Evolutionary conservation across 257 asterid genomes (phyloP), one percentile per base, ranked within the genome.

Genomic region (Capsicum chinense): DNA sequence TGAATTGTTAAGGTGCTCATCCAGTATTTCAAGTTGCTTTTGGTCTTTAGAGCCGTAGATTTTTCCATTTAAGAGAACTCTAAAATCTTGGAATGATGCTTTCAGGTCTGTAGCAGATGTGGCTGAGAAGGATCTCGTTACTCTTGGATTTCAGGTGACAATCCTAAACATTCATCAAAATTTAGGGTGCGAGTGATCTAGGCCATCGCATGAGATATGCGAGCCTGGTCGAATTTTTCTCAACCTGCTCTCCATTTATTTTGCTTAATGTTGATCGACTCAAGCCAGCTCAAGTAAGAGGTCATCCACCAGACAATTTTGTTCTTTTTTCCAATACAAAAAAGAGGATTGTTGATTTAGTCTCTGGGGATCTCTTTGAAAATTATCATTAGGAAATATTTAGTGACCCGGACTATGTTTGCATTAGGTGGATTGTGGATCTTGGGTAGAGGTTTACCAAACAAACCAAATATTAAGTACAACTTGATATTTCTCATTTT

Each of bases 131-230:
- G 99, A 96, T 88, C 94, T 94, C 82, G 85, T 94, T 68, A 87
- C 97, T 79, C 95, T 96, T 86, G 99, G 99, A 80, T 96, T 96
- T 91, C 99, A 96, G 98, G 99, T 96, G 90, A 86, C 91, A 69
- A 87, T 10, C 37, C 37, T 52, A 87, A 85, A 83, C 79, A 83
- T 83, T 83, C 56, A 50, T 69, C 69, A 19, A 58, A 68, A 35
- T 37, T 21, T 48, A 76, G 44, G 80, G 44, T 74, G 63, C 63
- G 26, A 52, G 21, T 76, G 81, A 21, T 21, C 81, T 52, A 21
- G 26, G 63, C 9, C 21, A 21, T 52, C 81, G 26, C 26, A 76
- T 14, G 63, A 52, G 81, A 76, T 74, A 50, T 76, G 47, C 8
- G 63, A 52, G 59, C 81, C 16, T 54, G 63, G 81, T 76, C 63